Conservation (phyloP, 768 basidiomycete species). For the Boletus speciosus region DNA sequence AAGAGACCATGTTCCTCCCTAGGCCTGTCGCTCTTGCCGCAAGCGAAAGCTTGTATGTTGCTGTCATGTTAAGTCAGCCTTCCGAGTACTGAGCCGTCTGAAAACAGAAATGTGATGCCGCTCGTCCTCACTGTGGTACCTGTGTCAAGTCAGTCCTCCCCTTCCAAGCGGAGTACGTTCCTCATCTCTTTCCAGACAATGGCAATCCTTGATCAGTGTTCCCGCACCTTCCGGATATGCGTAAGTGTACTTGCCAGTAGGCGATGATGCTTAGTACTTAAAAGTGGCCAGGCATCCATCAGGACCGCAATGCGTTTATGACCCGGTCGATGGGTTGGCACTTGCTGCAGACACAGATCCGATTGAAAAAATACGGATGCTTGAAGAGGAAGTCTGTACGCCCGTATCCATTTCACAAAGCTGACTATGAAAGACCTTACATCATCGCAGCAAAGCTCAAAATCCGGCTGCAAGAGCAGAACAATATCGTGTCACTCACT, state of each 20-base stretch:
- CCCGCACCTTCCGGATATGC: constrained; percentile 84
- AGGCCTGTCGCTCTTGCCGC: constrained; percentile 82
- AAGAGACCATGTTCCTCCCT: neutral
- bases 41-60: constrained; percentile 75
- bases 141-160: constrained; percentile 68
- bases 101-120: constrained; percentile 80
- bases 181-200: constrained; percentile 50
- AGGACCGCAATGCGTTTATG: constrained; percentile 82
- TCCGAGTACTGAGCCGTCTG: constrained; percentile 6
- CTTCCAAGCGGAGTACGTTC: neutral
- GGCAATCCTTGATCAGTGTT: constrained; percentile 78
- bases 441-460: constrained; percentile 55
- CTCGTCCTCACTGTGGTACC: constrained; percentile 80
- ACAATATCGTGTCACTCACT: constrained; percentile 30
- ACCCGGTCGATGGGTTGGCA: constrained; percentile 78
- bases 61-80: neutral
- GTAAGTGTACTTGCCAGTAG: constrained; percentile 39
- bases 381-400: constrained; percentile 77
- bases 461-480: constrained; percentile 55
- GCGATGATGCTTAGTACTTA: constrained; percentile 2
- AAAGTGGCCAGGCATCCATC: constrained; percentile 61
- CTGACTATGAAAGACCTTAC: constrained; percentile 9
- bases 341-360: constrained; percentile 78
- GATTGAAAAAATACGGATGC: constrained; percentile 68
- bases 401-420: neutral